Evolutionary conservation across 225 moss, liverwort and hornwort genomes (phyloP), one percentile per base, ranked within the genome.

Genomic region (Marchantia paleacea): DNA sequence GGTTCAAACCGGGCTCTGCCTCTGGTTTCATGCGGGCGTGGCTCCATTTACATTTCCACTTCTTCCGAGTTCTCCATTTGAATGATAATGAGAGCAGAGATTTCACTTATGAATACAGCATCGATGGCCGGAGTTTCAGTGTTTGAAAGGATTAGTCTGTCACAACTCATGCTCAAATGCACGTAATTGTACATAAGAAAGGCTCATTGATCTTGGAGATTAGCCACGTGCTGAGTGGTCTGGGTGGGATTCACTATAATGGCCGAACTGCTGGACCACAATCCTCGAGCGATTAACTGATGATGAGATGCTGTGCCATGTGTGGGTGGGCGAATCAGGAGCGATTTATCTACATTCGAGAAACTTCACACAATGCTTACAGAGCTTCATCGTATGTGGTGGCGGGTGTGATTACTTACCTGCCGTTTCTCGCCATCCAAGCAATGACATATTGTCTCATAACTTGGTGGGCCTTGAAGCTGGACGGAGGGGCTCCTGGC

Each of bases 321-420:
- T n/a, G 7, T 61, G 60, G 2, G 19, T 61, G 2, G 66, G 3
- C 7, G 66, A 66, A 25, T 28, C 80, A 84, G 28, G 84, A 84
- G 49, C n/a, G 84, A 16, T 77, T 24, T 71, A 78, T 84, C 62
- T 78, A 75, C 81, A 78, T 84, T 31, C 55, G 80, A 14, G 84
- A 84, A 69, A 84, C 71, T 7, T 60, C 80, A 7, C 64, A 52
- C 70, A 77, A 84, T 54, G 81, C 80, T 9, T 84, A 84, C 64
- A 53, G 84, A 24, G 55, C 69, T 12, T 84, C 84, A 28, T 62
- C 80, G 28, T 81, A 84, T 39, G 50, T 52, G 0, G 58, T 84
- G 9, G 80, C 84, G 1, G 71, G 39, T 24, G 14, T 81, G 2
- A 26, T 85, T 0, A 61, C 76, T 9, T 54, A 85, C 73, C 63